A percentile compares a stretch with the other conserved stretches of the same genome.
These are phyloP conservation scores for Aspergillus diversus DNA, from an alignment of 495 filamentous ascomycete species.

Conservation along the genomic window DNA sequence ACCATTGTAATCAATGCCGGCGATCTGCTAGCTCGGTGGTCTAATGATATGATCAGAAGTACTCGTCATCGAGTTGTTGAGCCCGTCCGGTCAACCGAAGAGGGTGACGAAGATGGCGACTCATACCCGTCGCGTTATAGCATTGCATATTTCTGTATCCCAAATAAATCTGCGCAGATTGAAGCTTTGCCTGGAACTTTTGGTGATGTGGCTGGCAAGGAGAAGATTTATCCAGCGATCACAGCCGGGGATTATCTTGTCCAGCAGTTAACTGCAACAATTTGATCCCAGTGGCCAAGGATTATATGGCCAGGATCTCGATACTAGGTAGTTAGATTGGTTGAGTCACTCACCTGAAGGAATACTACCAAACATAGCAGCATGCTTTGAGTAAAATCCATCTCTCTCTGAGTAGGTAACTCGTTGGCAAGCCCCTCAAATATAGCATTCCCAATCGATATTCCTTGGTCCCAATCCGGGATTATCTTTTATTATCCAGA, in stretches of 20 bases:
- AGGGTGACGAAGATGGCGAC: slow-evolving; percentile 25
- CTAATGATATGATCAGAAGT: slow-evolving; percentile 83
- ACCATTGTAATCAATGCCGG: slow-evolving; percentile 92
- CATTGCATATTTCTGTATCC: slow-evolving; percentile 85
- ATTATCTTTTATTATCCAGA: too few relatives aligned
- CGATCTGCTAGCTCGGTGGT: slow-evolving; percentile 85
- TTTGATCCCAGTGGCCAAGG: slow-evolving; percentile 3
- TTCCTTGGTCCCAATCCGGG: too few relatives aligned
- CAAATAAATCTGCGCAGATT: slow-evolving; percentile 75
- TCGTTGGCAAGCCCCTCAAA: too few relatives aligned
- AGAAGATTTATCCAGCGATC: slow-evolving; percentile 71
- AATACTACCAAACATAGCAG: too few relatives aligned
- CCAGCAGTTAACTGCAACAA: slow-evolving; percentile 74
- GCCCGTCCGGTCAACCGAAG: slow-evolving; percentile 53
- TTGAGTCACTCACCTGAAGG: not conserved
- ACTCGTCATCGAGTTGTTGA: slow-evolving; percentile 90
- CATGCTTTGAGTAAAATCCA: too few relatives aligned
- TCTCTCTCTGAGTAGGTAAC: too few relatives aligned
- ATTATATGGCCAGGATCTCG: too few relatives aligned
- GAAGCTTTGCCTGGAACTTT: slow-evolving; percentile 87
- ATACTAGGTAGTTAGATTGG: too few relatives aligned
- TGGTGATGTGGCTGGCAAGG: slow-evolving; percentile 55
- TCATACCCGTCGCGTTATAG: slow-evolving; percentile 48
- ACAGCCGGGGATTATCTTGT: slow-evolving; percentile 82
- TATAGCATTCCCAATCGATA: too few relatives aligned